Evolutionary conservation across 202 grass and related monocot genomes (phyloP).

Genomic region (Panicum virgatum): DNA sequence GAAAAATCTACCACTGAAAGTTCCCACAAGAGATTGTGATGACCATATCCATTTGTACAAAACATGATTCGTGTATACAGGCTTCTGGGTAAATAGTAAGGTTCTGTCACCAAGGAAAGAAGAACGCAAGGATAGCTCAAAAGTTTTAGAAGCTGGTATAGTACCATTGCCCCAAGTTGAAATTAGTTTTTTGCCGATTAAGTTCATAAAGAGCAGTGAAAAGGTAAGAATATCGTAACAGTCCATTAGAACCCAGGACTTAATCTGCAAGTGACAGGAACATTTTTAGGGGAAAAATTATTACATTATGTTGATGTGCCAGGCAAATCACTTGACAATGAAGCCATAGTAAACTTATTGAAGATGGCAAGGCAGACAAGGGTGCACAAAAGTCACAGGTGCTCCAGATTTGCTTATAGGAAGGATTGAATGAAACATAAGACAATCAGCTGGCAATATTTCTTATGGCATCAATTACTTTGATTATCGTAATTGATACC

Average conservation of each 20-base stretch:
- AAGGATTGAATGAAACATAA: not conserved
- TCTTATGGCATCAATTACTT: conserved; percentile 4
- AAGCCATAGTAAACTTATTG: not conserved
- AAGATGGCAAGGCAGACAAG: not conserved
- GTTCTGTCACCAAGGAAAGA: not conserved
- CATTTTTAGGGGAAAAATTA: not conserved
- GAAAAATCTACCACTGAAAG: not conserved
- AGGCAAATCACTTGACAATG: not conserved
- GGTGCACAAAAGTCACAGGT: not conserved
- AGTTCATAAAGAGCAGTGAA: not conserved
- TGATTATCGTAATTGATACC: not conserved
- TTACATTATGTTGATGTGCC: not conserved
- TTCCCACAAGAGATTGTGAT: not conserved
- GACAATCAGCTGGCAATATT: not conserved
- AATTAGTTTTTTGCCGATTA: not conserved
- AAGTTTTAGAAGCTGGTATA: not conserved
- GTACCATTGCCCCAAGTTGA: conserved; percentile 3
- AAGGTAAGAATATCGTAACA: not conserved
- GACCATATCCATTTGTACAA: not conserved
- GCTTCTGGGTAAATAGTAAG: too few species aligned
- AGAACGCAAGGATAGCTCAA: not conserved
- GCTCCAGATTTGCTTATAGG: not conserved
- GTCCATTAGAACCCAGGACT: not conserved
- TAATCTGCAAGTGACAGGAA: not conserved
- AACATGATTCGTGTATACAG: not conserved